Conservation (phyloP, 2,329 filamentous ascomycete genomes). For the Onygenales sp. region DNA sequence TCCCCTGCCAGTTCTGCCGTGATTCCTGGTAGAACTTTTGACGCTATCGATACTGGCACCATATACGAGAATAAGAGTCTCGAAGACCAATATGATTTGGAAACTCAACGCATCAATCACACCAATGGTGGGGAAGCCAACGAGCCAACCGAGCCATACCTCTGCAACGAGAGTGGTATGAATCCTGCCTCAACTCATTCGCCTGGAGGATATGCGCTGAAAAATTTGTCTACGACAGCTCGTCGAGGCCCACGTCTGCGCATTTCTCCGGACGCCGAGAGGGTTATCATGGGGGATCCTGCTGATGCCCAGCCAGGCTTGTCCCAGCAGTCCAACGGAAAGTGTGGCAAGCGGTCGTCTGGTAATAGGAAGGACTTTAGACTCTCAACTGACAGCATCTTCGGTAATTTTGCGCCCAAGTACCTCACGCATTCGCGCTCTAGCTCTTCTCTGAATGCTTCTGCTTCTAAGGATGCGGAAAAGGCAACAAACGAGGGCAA, state of each 20-base stretch:
- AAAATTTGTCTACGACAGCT: slow-evolving; percentile 8
- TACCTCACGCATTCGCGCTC: slow-evolving; percentile 6
- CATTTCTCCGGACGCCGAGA: slow-evolving; percentile 13
- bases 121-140: background rate
- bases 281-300: slow-evolving; percentile 12
- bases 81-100: background rate
- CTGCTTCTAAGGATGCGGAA: background rate
- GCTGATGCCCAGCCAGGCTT: background rate
- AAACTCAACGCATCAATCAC: background rate
- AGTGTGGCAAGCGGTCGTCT: background rate
- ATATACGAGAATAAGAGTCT: background rate
- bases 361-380: slow-evolving; percentile 8
- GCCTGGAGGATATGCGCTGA: slow-evolving; percentile 7
- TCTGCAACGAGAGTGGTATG: background rate
- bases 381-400: slow-evolving; percentile 12
- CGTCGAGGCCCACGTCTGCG: slow-evolving; percentile 11
- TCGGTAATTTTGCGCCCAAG: slow-evolving; percentile 7
- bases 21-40: background rate
- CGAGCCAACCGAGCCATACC: background rate
- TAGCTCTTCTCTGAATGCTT: background rate
- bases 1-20: background rate
- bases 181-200: background rate
- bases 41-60: background rate
- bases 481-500: background rate
- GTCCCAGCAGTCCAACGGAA: background rate